A percentile compares a stretch with the other conserved stretches of the same genome.
Conservation (phyloP, 2,329 filamentous ascomycete genomes). For the Lasiodiplodia citricola region DNA sequence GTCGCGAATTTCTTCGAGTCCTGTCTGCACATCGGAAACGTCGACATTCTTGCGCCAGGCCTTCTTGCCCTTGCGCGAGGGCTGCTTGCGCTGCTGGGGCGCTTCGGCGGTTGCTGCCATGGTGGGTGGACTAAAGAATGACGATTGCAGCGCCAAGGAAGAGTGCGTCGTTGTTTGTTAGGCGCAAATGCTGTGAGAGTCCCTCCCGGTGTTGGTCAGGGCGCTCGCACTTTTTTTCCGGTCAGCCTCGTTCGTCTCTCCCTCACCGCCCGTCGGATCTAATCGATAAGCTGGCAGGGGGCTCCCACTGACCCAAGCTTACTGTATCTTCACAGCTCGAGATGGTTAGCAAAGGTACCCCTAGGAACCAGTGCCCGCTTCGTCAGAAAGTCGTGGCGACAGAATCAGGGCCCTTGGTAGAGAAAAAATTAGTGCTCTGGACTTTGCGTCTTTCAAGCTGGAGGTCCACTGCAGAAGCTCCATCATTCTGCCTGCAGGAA, state of each 20-base stretch:
- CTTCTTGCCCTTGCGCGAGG: constrained; percentile 96
- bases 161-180: background rate
- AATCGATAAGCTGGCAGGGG: background rate
- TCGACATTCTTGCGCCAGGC: constrained; percentile 99
- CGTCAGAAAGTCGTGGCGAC: background rate
- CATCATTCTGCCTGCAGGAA: background rate
- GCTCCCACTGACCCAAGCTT: background rate
- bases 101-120: constrained; percentile 48
- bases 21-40: constrained; percentile 81
- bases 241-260: constrained; percentile 2
- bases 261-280: background rate
- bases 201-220: background rate
- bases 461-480: background rate
- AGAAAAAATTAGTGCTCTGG: too few species aligned
- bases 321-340: background rate
- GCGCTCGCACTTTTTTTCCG: constrained; percentile 1
- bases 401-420: background rate
- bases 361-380: background rate
- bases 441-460: background rate
- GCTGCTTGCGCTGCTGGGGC: constrained; percentile 82
- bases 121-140: background rate
- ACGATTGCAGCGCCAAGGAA: background rate
- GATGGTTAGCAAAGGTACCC: background rate
- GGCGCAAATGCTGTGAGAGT: background rate
- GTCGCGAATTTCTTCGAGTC: constrained; percentile 82